A percentile compares a stretch with the other conserved stretches of the same genome.
Evolutionary conservation across 306 rosid genomes (phyloP).

Genomic region (Cicer pinnatifidum): DNA sequence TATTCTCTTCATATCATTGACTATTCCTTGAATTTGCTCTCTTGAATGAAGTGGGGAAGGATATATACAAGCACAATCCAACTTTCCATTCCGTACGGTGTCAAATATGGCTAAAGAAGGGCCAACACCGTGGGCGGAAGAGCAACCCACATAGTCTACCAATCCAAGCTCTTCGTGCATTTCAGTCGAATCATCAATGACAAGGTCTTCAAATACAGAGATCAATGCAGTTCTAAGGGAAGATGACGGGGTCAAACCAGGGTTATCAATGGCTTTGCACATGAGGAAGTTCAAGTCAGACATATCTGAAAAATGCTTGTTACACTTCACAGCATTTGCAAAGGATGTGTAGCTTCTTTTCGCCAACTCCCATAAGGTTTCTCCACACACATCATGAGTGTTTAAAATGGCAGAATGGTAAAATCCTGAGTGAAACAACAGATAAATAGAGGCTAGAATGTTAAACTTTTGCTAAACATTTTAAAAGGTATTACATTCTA

Average conservation of each 20-base stretch:
- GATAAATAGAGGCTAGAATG: slow-evolving; percentile 1
- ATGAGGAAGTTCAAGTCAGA: slow-evolving; percentile 90
- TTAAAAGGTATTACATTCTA: not conserved
- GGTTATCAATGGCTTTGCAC: slow-evolving; percentile 90
- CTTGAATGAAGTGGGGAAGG: slow-evolving; percentile 84
- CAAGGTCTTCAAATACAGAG: slow-evolving; percentile 81
- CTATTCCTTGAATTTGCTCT: slow-evolving; percentile 72
- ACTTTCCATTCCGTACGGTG: slow-evolving; percentile 61
- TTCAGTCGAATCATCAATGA: slow-evolving; percentile 53
- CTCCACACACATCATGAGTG: slow-evolving; percentile 75
- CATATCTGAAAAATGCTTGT: slow-evolving; percentile 95
- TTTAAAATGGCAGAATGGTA: slow-evolving; percentile 89
- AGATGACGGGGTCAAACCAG: slow-evolving; percentile 72
- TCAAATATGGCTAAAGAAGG: slow-evolving; percentile 86
- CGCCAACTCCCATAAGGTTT: slow-evolving; percentile 77
- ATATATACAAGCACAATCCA: slow-evolving; percentile 74
- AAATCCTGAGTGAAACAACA: slow-evolving; percentile 64
- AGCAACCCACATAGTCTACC: slow-evolving; percentile 76
- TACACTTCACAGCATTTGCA: slow-evolving; percentile 60
- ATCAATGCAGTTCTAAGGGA: slow-evolving; percentile 78
- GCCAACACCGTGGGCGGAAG: slow-evolving; percentile 87
- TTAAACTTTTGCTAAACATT: slow-evolving; percentile 11
- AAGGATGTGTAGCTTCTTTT: slow-evolving; percentile 65
- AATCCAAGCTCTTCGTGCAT: slow-evolving; percentile 58
- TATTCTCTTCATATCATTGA: slow-evolving; percentile 71